These are phyloP conservation scores for Astragalus glycyphyllos DNA, from an alignment of 306 rosid species.

Conservation along the genomic window DNA sequence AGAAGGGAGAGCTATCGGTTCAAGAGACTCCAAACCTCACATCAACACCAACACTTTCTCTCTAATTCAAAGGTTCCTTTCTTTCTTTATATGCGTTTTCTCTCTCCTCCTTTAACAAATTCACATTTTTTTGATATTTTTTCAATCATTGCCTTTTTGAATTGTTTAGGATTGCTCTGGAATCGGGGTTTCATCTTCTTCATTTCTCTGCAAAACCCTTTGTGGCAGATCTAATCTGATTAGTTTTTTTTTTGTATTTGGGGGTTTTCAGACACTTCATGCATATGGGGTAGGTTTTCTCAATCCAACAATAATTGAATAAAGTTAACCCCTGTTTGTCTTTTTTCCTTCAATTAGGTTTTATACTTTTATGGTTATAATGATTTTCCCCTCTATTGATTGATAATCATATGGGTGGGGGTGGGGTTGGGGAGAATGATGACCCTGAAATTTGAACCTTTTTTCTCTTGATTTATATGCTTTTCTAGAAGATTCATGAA, in stretches of 20 bases:
- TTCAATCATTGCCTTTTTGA: constrained; percentile 4
- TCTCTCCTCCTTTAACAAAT: neutral
- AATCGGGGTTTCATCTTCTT: constrained; percentile 39
- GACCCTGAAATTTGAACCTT: constrained; percentile 5
- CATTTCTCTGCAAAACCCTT: constrained; percentile 29
- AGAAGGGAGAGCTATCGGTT: constrained; percentile 43
- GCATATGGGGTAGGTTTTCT: constrained; percentile 65
- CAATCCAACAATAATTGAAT: constrained; percentile 35
- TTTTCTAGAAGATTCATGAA: constrained; percentile 27
- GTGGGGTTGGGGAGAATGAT: constrained; percentile 5
- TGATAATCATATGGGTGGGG: constrained; percentile 34
- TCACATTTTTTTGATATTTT: neutral
- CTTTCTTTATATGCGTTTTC: constrained; percentile 5
- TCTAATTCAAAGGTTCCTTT: constrained; percentile 31
- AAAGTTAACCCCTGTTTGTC: constrained; percentile 30
- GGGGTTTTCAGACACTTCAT: constrained; percentile 46
- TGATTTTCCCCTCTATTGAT: constrained; percentile 20
- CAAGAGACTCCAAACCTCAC: neutral
- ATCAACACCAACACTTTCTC: neutral
- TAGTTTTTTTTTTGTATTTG: neutral
- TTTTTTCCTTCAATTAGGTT: constrained; percentile 22
- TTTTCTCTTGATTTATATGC: constrained; percentile 24
- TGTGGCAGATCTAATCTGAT: constrained; percentile 44
- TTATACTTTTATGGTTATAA: constrained; percentile 18
- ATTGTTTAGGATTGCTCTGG: constrained; percentile 46